phyloP scores from a whole-genome alignment of 2,329 filamentous ascomycete species.

The Pseudogymnoascus sp. region DNA sequence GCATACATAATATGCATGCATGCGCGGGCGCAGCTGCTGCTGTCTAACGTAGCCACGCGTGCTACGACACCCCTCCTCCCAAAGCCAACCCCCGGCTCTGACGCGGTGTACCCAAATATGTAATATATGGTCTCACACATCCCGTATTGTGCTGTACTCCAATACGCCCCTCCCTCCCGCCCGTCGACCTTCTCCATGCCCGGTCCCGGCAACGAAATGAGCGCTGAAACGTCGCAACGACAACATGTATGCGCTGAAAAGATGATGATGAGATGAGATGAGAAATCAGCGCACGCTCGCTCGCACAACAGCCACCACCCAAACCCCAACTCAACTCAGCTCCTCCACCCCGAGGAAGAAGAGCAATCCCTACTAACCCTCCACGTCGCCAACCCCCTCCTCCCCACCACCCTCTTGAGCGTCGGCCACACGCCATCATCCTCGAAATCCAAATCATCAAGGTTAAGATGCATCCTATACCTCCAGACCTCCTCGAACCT shows the following conservation, averaged over 20 bases:
- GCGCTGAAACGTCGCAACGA: neutral
- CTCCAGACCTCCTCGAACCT: constrained; percentile 64
- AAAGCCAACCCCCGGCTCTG: neutral
- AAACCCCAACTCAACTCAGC: neutral
- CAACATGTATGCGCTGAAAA: neutral
- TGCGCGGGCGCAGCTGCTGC: neutral
- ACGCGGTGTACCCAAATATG: neutral
- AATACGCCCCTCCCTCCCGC: neutral
- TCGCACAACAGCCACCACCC: neutral
- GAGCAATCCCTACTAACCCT: constrained; percentile 43
- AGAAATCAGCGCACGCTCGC: neutral
- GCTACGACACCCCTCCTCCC: neutral
- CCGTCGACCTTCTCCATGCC: neutral
- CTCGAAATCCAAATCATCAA: constrained; percentile 73
- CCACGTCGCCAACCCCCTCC: constrained; percentile 54
- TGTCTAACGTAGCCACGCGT: neutral
- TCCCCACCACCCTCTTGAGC: constrained; percentile 56
- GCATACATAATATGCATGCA: neutral
- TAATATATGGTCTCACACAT: neutral
- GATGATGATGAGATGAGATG: neutral
- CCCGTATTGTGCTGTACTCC: constrained; percentile 1
- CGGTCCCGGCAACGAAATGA: neutral
- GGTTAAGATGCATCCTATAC: constrained; percentile 59
- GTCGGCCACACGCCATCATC: constrained; percentile 70
- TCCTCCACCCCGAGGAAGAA: neutral